Conservation (phyloP, 2,329 filamentous ascomycete genomes). For the Alternaria ethzedia region DNA sequence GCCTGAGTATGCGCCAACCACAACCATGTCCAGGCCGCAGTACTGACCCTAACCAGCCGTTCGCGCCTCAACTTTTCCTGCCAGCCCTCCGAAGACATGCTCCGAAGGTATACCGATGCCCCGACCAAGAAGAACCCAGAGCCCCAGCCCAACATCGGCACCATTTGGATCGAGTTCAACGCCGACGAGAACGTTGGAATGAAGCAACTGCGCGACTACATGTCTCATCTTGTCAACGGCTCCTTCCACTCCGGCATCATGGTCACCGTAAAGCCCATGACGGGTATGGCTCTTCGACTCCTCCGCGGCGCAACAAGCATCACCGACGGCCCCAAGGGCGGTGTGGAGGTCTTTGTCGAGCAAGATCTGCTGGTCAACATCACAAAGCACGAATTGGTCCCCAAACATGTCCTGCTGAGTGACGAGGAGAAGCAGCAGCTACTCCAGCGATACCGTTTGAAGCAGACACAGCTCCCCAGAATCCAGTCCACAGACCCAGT, state of each 20-base stretch:
- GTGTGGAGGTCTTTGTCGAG: constrained; percentile 95
- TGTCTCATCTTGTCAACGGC: constrained; percentile 78
- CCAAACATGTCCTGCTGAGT: constrained; percentile 88
- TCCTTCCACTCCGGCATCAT: constrained; percentile 91
- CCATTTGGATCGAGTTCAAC: constrained; percentile 93
- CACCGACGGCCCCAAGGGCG: constrained; percentile 69
- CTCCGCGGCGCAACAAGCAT: constrained; percentile 39
- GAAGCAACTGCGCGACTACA: constrained; percentile 89
- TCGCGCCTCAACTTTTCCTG: constrained; percentile 86
- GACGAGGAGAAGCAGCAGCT: constrained; percentile 86
- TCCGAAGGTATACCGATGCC: constrained; percentile 79
- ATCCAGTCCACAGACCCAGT: constrained; percentile 93
- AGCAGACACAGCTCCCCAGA: constrained; percentile 94
- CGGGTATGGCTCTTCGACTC: constrained; percentile 69
- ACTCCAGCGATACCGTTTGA: constrained; percentile 88
- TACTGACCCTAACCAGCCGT: constrained; percentile 63
- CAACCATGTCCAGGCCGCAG: neutral
- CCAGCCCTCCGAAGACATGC: constrained; percentile 82
- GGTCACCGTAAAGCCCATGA: constrained; percentile 82
- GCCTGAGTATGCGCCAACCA: constrained; percentile 68
- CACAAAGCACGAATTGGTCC: constrained; percentile 95
- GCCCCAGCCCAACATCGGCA: constrained; percentile 77
- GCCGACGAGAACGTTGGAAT: constrained; percentile 81
- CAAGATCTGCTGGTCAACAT: constrained; percentile 97
- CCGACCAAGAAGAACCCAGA: constrained; percentile 72